A percentile compares a stretch with the other conserved stretches of the same genome.
Evolutionary conservation across 2,329 filamentous ascomycete genomes (phyloP).

Genomic region (Fusarium transvaalense): DNA sequence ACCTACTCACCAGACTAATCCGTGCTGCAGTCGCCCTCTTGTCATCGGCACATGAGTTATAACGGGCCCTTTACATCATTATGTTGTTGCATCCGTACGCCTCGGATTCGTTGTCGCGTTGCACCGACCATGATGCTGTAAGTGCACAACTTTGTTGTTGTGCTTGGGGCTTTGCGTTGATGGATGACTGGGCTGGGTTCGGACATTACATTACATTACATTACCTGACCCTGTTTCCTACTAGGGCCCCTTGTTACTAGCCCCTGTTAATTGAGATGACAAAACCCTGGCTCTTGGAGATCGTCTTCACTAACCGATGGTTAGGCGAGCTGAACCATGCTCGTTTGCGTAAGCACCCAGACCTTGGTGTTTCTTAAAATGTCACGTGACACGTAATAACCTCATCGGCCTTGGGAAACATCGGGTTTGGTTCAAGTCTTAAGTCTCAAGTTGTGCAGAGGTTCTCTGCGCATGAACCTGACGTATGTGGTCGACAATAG

Average conservation of each 20-base stretch:
- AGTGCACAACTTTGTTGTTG: slow-evolving; percentile 3
- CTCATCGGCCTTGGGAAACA: background rate
- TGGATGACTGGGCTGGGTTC: slow-evolving; percentile 5
- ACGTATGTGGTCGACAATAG: background rate
- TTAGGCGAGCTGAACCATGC: slow-evolving; percentile 27
- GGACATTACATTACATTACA: slow-evolving; percentile 25
- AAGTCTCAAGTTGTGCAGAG: slow-evolving; percentile 19
- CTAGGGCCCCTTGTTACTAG: slow-evolving; percentile 9
- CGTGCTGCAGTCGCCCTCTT: too few relatives aligned
- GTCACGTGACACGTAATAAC: slow-evolving; percentile 32
- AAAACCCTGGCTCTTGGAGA: slow-evolving; percentile 22
- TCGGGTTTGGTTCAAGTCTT: slow-evolving; percentile 9
- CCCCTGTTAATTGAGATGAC: slow-evolving; percentile 22
- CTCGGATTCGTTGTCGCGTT: slow-evolving; percentile 7
- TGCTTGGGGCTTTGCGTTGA: background rate
- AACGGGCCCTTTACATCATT: slow-evolving; percentile 1
- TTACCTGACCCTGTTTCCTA: slow-evolving; percentile 5
- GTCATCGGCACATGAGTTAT: slow-evolving; percentile 4
- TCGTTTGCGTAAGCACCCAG: background rate
- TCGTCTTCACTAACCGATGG: slow-evolving; percentile 33
- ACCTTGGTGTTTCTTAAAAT: slow-evolving; percentile 5
- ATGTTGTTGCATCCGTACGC: background rate
- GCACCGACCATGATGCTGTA: slow-evolving; percentile 6
- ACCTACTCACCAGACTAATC: too few relatives aligned
- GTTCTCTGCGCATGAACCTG: slow-evolving; percentile 6